Conservation (phyloP, 768 basidiomycete species). For the Calocybe indica region DNA sequence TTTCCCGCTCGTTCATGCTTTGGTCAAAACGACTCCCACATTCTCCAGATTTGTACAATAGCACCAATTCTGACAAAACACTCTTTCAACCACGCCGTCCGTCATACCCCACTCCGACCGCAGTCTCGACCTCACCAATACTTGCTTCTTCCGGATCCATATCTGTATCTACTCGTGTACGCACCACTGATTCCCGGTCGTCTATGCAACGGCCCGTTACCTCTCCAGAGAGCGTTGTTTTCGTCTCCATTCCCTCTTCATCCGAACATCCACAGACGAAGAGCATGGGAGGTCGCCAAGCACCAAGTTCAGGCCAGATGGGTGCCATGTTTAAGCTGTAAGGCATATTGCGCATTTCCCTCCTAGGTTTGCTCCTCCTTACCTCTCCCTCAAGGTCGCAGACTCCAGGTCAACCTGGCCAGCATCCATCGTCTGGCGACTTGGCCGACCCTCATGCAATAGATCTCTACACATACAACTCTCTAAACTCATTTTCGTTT, state of each 20-base stretch:
- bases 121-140: not conserved
- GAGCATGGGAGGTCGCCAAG: no score
- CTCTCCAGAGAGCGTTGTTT: no score
- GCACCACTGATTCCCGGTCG: no score
- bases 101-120: no score
- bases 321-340: no score
- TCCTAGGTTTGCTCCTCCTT: no score
- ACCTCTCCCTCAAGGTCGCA: constrained; percentile 4
- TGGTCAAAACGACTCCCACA: constrained; percentile 15
- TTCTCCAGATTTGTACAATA: constrained; percentile 10
- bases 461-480: constrained; percentile 36
- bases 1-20: constrained; percentile 12
- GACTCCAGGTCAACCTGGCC: not conserved
- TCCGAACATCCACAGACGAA: no score
- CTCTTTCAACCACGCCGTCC: not conserved
- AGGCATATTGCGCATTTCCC: no score
- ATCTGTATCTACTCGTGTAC: no score
- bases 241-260: no score
- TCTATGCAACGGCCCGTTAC: no score
- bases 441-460: constrained; percentile 7
- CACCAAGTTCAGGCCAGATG: no score
- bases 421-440: constrained; percentile 2
- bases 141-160: constrained; percentile 4
- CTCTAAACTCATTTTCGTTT: constrained; percentile 42
- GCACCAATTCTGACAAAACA: constrained; percentile 7